Conservation (phyloP, 306 rosid species). For the Castanea sativa region DNA sequence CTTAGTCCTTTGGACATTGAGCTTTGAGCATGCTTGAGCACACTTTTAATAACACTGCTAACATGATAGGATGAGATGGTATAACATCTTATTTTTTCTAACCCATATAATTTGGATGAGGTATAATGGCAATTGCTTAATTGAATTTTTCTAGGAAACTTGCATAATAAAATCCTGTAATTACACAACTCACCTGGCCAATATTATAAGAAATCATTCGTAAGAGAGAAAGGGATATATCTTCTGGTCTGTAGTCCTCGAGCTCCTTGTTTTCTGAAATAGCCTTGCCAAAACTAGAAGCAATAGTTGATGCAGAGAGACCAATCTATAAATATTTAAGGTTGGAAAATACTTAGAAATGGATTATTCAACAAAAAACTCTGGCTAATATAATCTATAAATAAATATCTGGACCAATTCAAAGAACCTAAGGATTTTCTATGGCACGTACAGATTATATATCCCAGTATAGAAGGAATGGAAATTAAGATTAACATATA, state of each 20-base stretch:
- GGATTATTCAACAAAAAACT: constrained; percentile 5
- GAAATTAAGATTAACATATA: constrained; percentile 25
- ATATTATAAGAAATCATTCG: constrained; percentile 98
- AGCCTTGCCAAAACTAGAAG: constrained; percentile 98
- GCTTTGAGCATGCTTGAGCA: too few relatives aligned
- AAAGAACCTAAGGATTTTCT: neutral
- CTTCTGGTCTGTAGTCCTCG: constrained; percentile 95
- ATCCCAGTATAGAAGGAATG: constrained; percentile 5
- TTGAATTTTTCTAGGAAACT: neutral
- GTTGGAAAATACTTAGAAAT: constrained; percentile 26
- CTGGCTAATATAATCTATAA: constrained; percentile 4
- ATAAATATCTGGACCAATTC: neutral
- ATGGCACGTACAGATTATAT: neutral
- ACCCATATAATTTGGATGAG: neutral
- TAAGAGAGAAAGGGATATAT: constrained; percentile 91
- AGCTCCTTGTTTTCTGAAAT: constrained; percentile 89
- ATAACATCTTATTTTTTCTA: neutral
- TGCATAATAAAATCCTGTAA: constrained; percentile 3
- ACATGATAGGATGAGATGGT: neutral
- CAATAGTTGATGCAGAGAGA: constrained; percentile 93
- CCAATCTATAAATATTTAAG: constrained; percentile 65
- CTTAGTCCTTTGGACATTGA: too few relatives aligned
- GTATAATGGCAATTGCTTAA: neutral
- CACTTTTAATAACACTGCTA: neutral
- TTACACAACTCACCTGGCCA: constrained; percentile 75